Evolutionary conservation across 768 basidiomycete species (phyloP), one percentile per base, ranked within the genome.

Genomic region (Lentinula lateritia): DNA sequence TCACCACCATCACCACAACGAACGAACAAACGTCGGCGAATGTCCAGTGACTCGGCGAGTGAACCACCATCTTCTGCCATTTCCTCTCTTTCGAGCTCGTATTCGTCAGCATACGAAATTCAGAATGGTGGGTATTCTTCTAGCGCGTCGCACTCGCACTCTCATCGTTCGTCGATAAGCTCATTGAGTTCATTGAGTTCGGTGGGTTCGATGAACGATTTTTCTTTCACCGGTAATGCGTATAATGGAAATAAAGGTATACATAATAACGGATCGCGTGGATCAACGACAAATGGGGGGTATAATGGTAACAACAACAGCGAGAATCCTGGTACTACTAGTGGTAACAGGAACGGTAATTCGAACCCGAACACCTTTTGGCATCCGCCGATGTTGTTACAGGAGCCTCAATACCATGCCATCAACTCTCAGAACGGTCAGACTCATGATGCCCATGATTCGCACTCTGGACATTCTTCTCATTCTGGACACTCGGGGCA

Each of bases 341-440:
- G 6, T 12, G 50, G 48, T 61, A 8, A 58, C 36, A 35, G 36
- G 42, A 28, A 58, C 46, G 54, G 38, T 20, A 12, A 32, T 23
- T 41, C 52, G 15, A 35, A n/a, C 13, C 18, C 35, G 0, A 86
- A 82, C 64, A 82, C 87, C 7, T 87, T 89, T 67, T 91, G 89
- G 89, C 90, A 92, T 72, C 89, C 90, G 2, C 87, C 89, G 9
- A 87, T 88, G 81, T 78, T 88, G 65, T 76, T 83, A 4, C 82
- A 84, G 64, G 70, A 65, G 60, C 81, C 81, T n/a, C 69, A 73
- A 46, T 43, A 35, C 15, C 12, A 41, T 15, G 38, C 8, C 6
- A 9, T 35, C 12, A 20, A 8, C 12, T 23, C 45, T 5, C 45
- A 46, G 45, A 23, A 46, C 12, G 20, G 45, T 15, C 42, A 43